Conservation (phyloP, 225 moss, liverwort and hornwort genomes). For the Pseudisothecium myosuroides region DNA sequence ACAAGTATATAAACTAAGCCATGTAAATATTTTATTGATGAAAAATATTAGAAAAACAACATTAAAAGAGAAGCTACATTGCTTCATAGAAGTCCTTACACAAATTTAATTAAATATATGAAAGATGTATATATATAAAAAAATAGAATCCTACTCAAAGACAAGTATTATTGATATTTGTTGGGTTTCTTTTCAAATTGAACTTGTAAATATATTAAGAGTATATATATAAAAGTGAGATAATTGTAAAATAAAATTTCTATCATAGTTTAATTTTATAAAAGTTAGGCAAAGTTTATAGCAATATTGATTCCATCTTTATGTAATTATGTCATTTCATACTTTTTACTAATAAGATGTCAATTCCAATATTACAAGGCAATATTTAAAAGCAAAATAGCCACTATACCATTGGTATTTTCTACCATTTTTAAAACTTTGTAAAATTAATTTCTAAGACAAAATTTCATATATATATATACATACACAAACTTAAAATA, state of each 20-base stretch:
- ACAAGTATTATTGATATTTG: neutral
- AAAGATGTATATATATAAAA: neutral
- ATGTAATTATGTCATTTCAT: neutral
- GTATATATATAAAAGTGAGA: neutral
- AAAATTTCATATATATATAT: neutral
- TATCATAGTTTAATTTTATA: neutral
- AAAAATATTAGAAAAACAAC: neutral
- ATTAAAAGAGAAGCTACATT: neutral
- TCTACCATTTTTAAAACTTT: neutral
- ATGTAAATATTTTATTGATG: neutral
- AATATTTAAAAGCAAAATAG: neutral
- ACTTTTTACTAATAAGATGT: neutral
- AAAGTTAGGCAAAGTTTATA: neutral
- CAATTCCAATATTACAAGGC: neutral
- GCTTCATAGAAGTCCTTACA: neutral
- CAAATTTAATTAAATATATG: neutral
- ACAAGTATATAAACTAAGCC: fast-evolving
- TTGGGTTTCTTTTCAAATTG: neutral
- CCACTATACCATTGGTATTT: neutral
- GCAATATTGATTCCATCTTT: neutral
- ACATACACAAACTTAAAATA: neutral
- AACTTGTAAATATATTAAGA: neutral
- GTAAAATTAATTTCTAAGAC: neutral
- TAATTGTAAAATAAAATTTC: too few species aligned
- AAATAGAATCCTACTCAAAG: neutral